Percentiles rank a stretch among this genome's conserved stretches.
Evolutionary conservation across 2,329 filamentous ascomycete genomes (phyloP).

Genomic region (Cladosporium sp.): DNA sequence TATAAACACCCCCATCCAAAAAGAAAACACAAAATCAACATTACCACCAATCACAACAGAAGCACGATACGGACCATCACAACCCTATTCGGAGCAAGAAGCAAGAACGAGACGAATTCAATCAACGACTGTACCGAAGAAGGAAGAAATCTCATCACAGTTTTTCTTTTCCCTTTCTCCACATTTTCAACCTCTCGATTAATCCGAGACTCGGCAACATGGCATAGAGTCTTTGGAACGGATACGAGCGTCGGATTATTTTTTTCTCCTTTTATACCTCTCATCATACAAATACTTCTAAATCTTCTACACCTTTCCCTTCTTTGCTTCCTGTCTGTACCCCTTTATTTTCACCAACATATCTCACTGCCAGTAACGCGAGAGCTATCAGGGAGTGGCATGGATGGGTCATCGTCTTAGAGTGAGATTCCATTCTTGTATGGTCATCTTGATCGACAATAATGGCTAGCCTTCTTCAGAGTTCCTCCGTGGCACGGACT

Average conservation of each 20-base stretch:
- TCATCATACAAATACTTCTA: too few relatives aligned
- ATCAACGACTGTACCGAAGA: conserved; percentile 14
- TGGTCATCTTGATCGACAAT: too few relatives aligned
- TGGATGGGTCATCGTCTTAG: too few relatives aligned
- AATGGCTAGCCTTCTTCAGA: too few relatives aligned
- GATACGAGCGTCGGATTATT: too few relatives aligned
- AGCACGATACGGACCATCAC: neutral
- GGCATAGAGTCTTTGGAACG: too few relatives aligned
- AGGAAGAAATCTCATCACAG: neutral
- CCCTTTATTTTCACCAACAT: neutral
- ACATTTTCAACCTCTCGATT: neutral
- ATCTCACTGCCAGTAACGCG: neutral
- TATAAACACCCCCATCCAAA: conserved; percentile 7
- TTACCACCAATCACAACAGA: too few relatives aligned
- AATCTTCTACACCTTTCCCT: neutral
- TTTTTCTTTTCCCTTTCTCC: conserved; percentile 7
- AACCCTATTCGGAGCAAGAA: conserved; percentile 1
- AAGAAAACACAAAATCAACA: neutral
- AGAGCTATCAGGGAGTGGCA: neutral
- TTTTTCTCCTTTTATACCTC: too few relatives aligned
- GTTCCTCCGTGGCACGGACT: too few relatives aligned
- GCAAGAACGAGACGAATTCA: conserved; percentile 12
- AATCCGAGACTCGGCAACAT: neutral
- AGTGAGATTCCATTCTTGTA: too few relatives aligned
- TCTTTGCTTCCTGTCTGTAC: neutral